Evolutionary conservation across 345 rosid genomes (phyloP), one percentile per base, ranked within the genome.

Genomic region (Clarkia xantiana): DNA sequence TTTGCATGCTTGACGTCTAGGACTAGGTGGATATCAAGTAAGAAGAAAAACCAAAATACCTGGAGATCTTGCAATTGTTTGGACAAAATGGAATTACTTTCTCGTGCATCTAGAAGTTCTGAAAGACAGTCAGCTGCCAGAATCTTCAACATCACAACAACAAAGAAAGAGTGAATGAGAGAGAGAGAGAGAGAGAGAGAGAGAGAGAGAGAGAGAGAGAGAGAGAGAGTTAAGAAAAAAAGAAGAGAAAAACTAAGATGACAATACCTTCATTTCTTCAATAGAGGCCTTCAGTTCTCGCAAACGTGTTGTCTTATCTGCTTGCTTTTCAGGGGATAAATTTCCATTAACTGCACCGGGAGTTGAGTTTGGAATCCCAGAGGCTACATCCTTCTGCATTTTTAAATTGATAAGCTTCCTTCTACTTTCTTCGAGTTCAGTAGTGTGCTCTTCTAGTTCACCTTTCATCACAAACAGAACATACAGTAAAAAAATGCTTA

Each of bases 401-500:
- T 66, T 79, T 63, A 78, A 62, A 66, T 63, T 74, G 54, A 91
- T 70, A 65, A 86, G 58, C 67, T 84, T 91, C 73, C 96, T 76
- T 76, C 90, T 78, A 63, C 82, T 81, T 59, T 82, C 96, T 75
- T 91, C 94, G 40, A 86, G 90, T 66, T 84, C 87, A 44, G 76
- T 74, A 79, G 76, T 74, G 64, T 55, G 71, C 74, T 91, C 98
- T 71, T 91, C 96, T 62, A 91, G 59, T 69, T 84, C 84, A 65
- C 88, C 96, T 91, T 60, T 54, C 45, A 70, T 45, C 38, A 62
- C 38, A 44, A 63, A 61, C 18, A 55, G 50, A 62, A 23, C 14
- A 66, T 10, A 29, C 36, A 0, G 36, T 29, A 7, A 29, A 29
- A 29, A 5, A 29, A 29, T 1, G 36, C 36, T 5, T 29, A 29